Evolutionary conservation across 2,329 filamentous ascomycete genomes (phyloP), one percentile per base, ranked within the genome.

Genomic region (Talaromyces sp.): DNA sequence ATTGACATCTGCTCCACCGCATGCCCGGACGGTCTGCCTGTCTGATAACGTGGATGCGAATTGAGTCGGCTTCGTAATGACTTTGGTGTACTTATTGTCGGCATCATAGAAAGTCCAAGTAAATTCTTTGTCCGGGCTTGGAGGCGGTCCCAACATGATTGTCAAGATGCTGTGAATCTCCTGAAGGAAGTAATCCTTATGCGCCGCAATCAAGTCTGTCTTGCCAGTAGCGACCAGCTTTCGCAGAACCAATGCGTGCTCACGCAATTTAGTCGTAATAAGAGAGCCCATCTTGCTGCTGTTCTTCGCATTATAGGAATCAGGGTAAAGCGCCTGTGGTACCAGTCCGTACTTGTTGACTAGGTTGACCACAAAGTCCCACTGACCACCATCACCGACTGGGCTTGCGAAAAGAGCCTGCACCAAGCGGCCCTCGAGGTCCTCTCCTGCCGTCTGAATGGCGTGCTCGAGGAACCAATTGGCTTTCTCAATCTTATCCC

Each of bases 401-500:
- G 92, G 89, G 25, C 86, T 83, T 0, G 81, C 79, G 31, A 94
- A 81, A 3, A 96, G 79, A 3, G 84, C 85, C 74, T 93, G 89
- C 2, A 96, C 84, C 3, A 96, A 79, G 10, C 93, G 82, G 25
- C 88, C 85, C 69, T 93, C 91, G 1, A 96, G 83, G 38, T 89
- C 87, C 71, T 92, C 84, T 61, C 82, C 81, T 0, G 86, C 84
- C 0, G 92, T 96, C 68, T 91, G 88, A 64, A 96, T 85, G 67
- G 94, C 86, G 72, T 91, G 90, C 78, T 96, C 92, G 19, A 96
- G 84, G 80, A 96, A 96, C 82, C 86, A 96, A 77, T 96, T 96
- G 8, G 90, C 85, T 78, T 96, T 96, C 78, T 97, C 93, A 22
- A 96, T 86, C 80, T 96, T 96, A 77, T 97, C 93, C 89, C 91